A percentile compares a stretch with the other conserved stretches of the same genome.
These are phyloP conservation scores for Hippophae tibetana DNA, from an alignment of 306 rosid species.

Conservation along the genomic window DNA sequence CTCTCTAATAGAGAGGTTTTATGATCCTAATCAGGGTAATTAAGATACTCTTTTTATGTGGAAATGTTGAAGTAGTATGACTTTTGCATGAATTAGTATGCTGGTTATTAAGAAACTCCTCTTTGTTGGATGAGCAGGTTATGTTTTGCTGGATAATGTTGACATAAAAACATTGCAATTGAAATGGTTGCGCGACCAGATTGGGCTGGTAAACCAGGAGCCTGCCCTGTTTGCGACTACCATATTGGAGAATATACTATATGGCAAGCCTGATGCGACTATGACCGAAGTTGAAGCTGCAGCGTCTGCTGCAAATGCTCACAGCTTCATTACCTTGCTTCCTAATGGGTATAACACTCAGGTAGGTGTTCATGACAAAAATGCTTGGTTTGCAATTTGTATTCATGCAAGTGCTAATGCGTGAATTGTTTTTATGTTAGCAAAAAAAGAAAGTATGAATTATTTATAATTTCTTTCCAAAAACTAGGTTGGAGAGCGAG, in stretches of 20 bases:
- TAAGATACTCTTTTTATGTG: background rate
- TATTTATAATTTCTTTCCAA: background rate
- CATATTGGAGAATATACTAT: conserved; percentile 85
- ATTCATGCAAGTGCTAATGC: too few species aligned
- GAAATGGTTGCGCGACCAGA: conserved; percentile 90
- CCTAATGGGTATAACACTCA: conserved; percentile 93
- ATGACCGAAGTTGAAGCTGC: conserved; percentile 83
- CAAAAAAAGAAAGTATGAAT: too few species aligned
- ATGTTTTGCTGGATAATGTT: conserved; percentile 68
- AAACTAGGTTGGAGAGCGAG: conserved; percentile 86
- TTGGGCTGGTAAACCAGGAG: conserved; percentile 94
- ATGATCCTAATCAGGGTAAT: conserved; percentile 90
- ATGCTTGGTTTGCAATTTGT: too few species aligned
- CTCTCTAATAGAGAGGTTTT: conserved; percentile 88
- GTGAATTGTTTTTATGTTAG: too few species aligned
- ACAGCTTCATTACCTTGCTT: conserved; percentile 80
- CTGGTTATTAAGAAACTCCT: background rate
- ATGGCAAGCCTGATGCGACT: conserved; percentile 84
- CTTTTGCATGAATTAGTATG: conserved; percentile 1
- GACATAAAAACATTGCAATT: conserved; percentile 76
- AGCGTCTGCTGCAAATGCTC: conserved; percentile 90
- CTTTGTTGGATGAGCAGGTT: conserved; percentile 47
- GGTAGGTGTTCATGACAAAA: conserved; percentile 25
- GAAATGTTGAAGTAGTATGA: background rate
- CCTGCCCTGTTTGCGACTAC: conserved; percentile 97